phyloP scores from a whole-genome alignment of 2,329 filamentous ascomycete genomes.

The Penicillium carneum region DNA sequence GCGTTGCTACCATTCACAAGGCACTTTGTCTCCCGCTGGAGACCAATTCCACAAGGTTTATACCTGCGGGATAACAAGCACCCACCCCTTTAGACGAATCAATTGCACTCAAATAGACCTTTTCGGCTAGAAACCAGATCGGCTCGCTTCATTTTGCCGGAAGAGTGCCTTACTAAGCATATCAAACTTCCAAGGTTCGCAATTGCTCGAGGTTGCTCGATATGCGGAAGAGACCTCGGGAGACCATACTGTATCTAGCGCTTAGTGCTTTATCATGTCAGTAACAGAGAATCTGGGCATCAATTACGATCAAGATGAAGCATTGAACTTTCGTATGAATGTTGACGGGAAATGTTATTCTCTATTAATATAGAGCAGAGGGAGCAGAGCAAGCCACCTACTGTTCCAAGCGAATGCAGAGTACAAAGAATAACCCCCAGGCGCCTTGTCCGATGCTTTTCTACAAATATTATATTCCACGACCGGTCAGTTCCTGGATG shows the following conservation, averaged over 20 bases:
- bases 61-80: background rate
- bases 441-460: background rate
- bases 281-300: background rate
- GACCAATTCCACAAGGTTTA: background rate
- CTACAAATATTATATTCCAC: background rate
- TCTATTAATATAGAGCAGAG: background rate
- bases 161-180: too few species aligned
- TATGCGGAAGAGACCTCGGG: background rate
- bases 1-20: too few species aligned
- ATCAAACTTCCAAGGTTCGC: too few species aligned
- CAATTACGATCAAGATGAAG: background rate
- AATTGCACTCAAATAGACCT: background rate
- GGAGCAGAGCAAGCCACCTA: background rate
- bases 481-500: conserved; percentile 20
- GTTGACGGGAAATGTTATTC: background rate
- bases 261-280: background rate
- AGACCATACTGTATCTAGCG: background rate
- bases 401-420: background rate
- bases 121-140: too few species aligned
- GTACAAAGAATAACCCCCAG: background rate
- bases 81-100: background rate
- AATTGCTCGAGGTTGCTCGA: conserved; percentile 19
- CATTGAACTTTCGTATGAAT: background rate
- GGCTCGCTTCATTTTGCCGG: too few species aligned
- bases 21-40: background rate